phyloP scores from a whole-genome alignment of 805 yeast genomes.

The Hanseniaspora nectarophila region DNA sequence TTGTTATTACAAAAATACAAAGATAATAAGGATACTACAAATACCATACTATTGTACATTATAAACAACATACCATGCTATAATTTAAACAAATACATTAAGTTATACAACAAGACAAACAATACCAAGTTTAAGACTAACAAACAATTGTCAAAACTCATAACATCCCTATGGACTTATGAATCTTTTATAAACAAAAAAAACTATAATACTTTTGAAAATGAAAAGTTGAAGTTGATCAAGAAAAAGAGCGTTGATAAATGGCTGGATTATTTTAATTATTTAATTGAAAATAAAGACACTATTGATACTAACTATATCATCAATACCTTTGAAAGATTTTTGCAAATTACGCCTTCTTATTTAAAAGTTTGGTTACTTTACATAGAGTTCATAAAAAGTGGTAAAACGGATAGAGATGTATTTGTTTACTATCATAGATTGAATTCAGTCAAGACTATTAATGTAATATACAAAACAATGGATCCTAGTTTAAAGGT shows the following conservation, averaged over 20 bases:
- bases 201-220: background rate
- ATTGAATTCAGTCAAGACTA: background rate
- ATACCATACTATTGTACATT: background rate
- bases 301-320: background rate
- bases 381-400: background rate
- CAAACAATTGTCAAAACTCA: background rate
- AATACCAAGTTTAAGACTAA: background rate
- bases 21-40: background rate
- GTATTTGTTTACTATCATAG: background rate
- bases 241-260: background rate
- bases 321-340: conserved; percentile 7
- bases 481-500: background rate
- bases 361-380: conserved; percentile 7
- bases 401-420: background rate
- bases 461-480: background rate
- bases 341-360: background rate
- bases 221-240: background rate
- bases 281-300: background rate
- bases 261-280: conserved; percentile 3
- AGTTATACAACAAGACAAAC: background rate
- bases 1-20: background rate
- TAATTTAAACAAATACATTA: background rate
- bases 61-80: conserved; percentile 6
- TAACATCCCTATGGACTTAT: conserved; percentile 3
- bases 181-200: conserved; percentile 5